Conservation (phyloP, 2,329 filamentous ascomycete species). For the Hypoxylon sp. region DNA sequence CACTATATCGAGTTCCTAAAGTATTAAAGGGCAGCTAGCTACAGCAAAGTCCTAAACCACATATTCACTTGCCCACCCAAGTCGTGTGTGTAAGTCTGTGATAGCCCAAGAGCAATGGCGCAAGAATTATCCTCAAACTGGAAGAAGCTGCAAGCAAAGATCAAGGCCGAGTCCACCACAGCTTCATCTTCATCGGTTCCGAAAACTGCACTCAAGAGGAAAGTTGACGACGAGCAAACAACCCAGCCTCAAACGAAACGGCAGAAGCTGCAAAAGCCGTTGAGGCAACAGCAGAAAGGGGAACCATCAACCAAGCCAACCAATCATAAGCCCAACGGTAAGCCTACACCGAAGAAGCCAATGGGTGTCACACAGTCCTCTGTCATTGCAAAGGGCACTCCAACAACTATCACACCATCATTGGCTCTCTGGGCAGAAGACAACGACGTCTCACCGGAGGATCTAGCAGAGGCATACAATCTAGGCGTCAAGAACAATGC, state of each 20-base stretch:
- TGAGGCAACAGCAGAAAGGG: constrained; percentile 50
- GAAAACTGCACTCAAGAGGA: constrained; percentile 59
- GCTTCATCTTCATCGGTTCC: constrained; percentile 41
- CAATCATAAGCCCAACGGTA: constrained; percentile 25
- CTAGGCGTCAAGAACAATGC: constrained; percentile 66
- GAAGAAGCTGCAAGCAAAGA: constrained; percentile 80
- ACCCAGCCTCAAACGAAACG: constrained; percentile 45
- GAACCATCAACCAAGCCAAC: constrained; percentile 22
- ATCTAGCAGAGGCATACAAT: constrained; percentile 73
- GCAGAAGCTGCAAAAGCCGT: constrained; percentile 45
- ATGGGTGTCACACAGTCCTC: constrained; percentile 74
- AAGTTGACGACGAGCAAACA: constrained; percentile 53
- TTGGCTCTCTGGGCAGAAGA: constrained; percentile 73
- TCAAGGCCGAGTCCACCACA: constrained; percentile 63
- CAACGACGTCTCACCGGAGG: constrained; percentile 72
- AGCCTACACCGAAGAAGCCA: constrained; percentile 38
- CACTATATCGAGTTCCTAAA: not conserved
- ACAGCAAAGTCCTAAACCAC: not conserved
- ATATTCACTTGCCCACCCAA: constrained; percentile 1
- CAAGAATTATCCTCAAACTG: constrained; percentile 77
- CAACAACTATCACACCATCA: constrained; percentile 64
- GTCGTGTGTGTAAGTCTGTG: constrained; percentile 6
- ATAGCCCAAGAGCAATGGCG: constrained; percentile 56
- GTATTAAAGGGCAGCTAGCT: not conserved
- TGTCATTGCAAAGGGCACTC: constrained; percentile 57